Percentiles rank a stretch among this genome's conserved stretches.
Evolutionary conservation across 305 asterid species (phyloP).

Genomic region (Coffea humblotiana): DNA sequence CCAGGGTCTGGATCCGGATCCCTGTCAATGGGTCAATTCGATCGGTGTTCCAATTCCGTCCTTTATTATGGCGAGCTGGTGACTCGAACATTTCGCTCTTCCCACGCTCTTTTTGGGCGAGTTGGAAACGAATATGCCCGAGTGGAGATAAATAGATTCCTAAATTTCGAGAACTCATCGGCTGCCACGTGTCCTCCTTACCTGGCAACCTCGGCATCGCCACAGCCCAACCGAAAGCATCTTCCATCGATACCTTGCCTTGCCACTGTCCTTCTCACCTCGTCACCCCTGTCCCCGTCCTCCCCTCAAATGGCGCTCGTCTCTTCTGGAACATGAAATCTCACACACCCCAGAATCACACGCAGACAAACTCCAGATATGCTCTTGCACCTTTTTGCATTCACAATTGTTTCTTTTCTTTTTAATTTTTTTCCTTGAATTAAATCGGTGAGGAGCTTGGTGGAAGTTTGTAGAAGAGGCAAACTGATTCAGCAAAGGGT

Average conservation of each 20-base stretch:
- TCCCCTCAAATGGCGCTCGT: constrained; percentile 21
- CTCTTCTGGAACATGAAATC: background rate
- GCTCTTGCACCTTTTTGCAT: background rate
- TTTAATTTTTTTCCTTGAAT: background rate
- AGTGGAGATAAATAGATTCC: constrained; percentile 52
- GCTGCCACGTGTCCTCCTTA: constrained; percentile 59
- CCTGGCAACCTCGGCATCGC: constrained; percentile 49
- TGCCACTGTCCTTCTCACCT: background rate
- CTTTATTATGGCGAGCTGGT: background rate
- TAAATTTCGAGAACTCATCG: constrained; percentile 28
- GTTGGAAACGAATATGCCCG: constrained; percentile 45
- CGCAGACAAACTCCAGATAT: background rate
- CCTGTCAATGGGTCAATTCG: no score
- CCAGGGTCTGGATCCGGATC: no score
- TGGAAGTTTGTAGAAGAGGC: constrained; percentile 4
- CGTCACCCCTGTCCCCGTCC: background rate
- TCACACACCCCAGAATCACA: background rate
- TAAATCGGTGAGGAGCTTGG: background rate
- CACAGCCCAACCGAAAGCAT: constrained; percentile 10
- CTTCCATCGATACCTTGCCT: constrained; percentile 1
- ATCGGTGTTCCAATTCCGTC: no score
- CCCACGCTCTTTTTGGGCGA: background rate
- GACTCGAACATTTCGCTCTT: background rate
- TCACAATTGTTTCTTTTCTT: background rate
- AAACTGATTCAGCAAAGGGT: constrained; percentile 12